Evolutionary conservation across 176 grass and related monocot species (phyloP).

Genomic region (Oryza longistaminata): DNA sequence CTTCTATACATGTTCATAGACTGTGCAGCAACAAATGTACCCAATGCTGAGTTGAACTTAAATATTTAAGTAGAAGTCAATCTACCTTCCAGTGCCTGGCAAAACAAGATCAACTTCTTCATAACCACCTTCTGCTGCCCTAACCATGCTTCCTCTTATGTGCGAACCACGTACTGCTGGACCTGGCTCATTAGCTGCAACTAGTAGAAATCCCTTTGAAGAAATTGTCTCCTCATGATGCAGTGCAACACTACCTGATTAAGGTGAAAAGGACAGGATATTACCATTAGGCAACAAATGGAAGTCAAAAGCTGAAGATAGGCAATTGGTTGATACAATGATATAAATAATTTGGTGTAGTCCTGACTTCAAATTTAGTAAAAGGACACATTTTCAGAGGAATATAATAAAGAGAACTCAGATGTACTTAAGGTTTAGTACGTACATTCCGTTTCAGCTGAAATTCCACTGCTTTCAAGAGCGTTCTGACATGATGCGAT

Average conservation of each 20-base stretch:
- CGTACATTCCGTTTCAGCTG: constrained; percentile 49
- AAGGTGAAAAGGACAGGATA: constrained; percentile 15
- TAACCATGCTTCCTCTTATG: constrained; percentile 97
- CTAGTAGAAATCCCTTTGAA: constrained; percentile 76
- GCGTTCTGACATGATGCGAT: constrained; percentile 43
- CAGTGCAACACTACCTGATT: constrained; percentile 48
- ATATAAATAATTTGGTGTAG: neutral
- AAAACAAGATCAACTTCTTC: constrained; percentile 97
- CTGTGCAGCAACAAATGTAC: neutral
- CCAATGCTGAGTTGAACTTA: neutral
- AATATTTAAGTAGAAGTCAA: constrained; percentile 20
- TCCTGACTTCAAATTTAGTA: neutral
- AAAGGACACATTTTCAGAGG: neutral
- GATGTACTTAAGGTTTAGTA: constrained; percentile 31
- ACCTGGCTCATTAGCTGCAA: constrained; percentile 85
- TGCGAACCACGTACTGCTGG: constrained; percentile 76
- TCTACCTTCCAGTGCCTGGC: constrained; percentile 76
- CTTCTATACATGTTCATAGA: neutral
- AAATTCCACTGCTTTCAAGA: constrained; percentile 48
- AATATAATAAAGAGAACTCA: constrained; percentile 2
- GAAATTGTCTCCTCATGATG: constrained; percentile 53
- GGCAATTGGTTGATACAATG: neutral
- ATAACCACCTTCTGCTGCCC: constrained; percentile 85
- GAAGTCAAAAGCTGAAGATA: neutral
- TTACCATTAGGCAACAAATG: constrained; percentile 1